Evolutionary conservation across 306 rosid genomes (phyloP), one percentile per base, ranked within the genome.

Genomic region (Corylus americana): DNA sequence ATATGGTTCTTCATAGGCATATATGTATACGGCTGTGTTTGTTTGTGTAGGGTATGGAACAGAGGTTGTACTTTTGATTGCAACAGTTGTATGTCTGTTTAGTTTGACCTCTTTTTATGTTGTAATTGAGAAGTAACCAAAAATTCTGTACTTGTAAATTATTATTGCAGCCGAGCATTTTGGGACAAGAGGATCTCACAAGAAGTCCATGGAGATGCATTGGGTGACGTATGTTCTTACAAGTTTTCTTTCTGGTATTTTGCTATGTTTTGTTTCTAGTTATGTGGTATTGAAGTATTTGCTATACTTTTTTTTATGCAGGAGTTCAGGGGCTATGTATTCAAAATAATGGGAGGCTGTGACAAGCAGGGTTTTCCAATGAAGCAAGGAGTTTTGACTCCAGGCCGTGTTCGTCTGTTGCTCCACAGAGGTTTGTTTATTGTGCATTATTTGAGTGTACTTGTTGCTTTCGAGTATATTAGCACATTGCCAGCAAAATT

Each of bases 341-440:
- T 87, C 57, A 87, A 87, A 39, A 87, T 84, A 11, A 87, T 84
- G 85, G 88, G 86, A 59, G 90, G 90, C 48, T 82, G 88, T 63
- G 88, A 87, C 85, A 87, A 87, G 77, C 86, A 87, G 57, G 88
- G 90, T 42, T 87, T 84, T 76, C 90, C 86, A 50, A 82, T 87
- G 88, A 87, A 87, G 86, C 88, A 84, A 74, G 90, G 88, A 61
- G 90, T 87, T 45, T 66, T 84, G 74, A 84, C 90, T 59, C 74
- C 83, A 1, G 86, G 86, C 51, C 88, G 85, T 47, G 90, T 87
- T 35, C 86, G 86, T 66, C 88, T 84, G 18, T 27, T 87, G 86
- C 88, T 87, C 49, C 86, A 81, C 62, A 68, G 87, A 70, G 85
- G 89, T 81, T 63, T 44, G 78, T 74, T 44, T 13, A 11, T 16